phyloP scores from a whole-genome alignment of 257 asterid genomes.

The Linaria vulgaris region DNA sequence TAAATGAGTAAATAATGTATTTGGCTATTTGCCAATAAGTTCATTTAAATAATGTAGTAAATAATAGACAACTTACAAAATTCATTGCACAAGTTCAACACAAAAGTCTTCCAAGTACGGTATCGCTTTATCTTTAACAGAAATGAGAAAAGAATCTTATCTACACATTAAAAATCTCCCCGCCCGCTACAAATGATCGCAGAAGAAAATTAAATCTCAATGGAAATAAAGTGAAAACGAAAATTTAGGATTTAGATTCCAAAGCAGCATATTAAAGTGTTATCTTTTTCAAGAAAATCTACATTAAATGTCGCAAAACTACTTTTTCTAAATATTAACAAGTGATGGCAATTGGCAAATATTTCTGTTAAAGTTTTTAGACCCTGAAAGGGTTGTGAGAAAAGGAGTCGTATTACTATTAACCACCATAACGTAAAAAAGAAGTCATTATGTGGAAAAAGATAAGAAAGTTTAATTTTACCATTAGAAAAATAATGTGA shows the following conservation, averaged over 20 bases:
- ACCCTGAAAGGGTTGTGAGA: slow-evolving; percentile 22
- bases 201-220: background rate
- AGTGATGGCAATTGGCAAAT: background rate
- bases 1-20: no score
- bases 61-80: no score
- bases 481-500: background rate
- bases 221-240: slow-evolving; percentile 10
- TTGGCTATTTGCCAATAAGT: no score
- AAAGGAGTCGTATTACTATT: slow-evolving; percentile 18
- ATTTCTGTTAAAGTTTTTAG: slow-evolving; percentile 14
- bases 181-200: no score
- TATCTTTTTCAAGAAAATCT: no score
- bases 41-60: no score
- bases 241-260: background rate
- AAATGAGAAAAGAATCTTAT: slow-evolving; percentile 14
- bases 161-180: background rate
- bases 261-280: no score
- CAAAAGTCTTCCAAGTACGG: background rate
- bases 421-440: slow-evolving; percentile 14
- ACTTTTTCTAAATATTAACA: slow-evolving; percentile 21
- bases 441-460: slow-evolving; percentile 24
- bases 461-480: background rate
- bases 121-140: slow-evolving; percentile 1
- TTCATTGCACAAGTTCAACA: no score
- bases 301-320: background rate